Percentiles rank a stretch among this genome's conserved stretches.
phyloP scores from a whole-genome alignment of 2,329 filamentous ascomycete species.

The Ramichloridium luteum region DNA sequence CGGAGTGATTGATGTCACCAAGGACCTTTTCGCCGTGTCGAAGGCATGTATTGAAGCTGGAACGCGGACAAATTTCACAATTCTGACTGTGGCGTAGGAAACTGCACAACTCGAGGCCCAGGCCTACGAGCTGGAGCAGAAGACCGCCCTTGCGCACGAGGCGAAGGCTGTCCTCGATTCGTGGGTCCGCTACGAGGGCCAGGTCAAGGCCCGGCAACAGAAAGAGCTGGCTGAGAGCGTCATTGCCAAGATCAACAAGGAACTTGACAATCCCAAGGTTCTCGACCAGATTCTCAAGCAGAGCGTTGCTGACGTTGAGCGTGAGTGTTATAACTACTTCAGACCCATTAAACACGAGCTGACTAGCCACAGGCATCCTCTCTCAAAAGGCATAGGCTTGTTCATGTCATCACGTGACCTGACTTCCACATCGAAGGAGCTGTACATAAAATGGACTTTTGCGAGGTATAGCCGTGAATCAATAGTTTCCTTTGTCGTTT shows the following conservation, averaged over 20 bases:
- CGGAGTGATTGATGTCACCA: constrained; percentile 90
- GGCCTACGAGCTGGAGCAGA: constrained; percentile 95
- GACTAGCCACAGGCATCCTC: constrained; percentile 13
- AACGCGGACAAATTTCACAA: not conserved
- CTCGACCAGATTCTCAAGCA: constrained; percentile 97
- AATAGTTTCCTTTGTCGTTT: constrained; percentile 1
- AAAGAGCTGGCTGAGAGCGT: constrained; percentile 83
- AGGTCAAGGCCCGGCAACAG: constrained; percentile 99
- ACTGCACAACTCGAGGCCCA: constrained; percentile 91
- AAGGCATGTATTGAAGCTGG: constrained; percentile 67
- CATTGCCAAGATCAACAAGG: constrained; percentile 97
- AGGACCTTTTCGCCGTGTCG: constrained; percentile 91
- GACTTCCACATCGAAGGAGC: not conserved
- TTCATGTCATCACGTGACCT: not conserved
- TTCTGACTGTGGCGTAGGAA: constrained; percentile 50
- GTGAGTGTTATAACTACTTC: constrained; percentile 41
- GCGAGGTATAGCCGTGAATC: not conserved
- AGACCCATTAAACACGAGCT: constrained; percentile 3
- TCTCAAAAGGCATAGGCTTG: constrained; percentile 15
- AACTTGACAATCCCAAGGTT: constrained; percentile 93
- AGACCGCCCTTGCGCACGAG: constrained; percentile 80
- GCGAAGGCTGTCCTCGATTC: constrained; percentile 93
- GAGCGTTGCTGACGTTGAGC: constrained; percentile 91
- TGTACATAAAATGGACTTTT: constrained; percentile 1
- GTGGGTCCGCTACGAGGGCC: constrained; percentile 96